phyloP scores from a whole-genome alignment of 495 filamentous ascomycete species.

The Tuber calosporum region DNA sequence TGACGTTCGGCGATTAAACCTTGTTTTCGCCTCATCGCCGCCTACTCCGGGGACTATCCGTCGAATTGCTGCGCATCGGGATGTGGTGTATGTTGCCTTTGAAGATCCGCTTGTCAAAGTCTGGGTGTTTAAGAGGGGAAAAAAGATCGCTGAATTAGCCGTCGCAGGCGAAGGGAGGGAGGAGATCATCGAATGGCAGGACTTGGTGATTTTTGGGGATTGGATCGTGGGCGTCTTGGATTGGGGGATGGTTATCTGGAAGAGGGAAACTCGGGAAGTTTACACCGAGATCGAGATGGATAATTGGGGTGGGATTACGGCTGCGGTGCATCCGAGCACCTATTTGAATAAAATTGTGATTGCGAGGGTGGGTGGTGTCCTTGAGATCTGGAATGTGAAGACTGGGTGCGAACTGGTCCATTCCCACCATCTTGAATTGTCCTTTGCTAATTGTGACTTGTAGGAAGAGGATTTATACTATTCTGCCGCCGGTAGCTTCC shows the following conservation, averaged over 20 bases:
- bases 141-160: constrained; percentile 65
- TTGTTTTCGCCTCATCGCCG: constrained; percentile 85
- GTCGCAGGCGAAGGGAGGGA: constrained; percentile 15
- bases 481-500: constrained; percentile 54
- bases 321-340: constrained; percentile 47
- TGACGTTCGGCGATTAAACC: constrained; percentile 76
- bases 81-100: constrained; percentile 81
- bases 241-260: constrained; percentile 80
- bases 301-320: constrained; percentile 24
- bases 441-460: constrained; percentile 11
- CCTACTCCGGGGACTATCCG: constrained; percentile 80
- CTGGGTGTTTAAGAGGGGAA: constrained; percentile 95
- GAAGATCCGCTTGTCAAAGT: constrained; percentile 55
- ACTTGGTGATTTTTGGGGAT: constrained; percentile 75
- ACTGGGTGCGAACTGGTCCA: constrained; percentile 50
- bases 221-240: constrained; percentile 80
- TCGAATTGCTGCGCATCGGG: constrained; percentile 79
- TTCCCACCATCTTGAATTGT: not conserved
- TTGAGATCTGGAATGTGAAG: constrained; percentile 96
- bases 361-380: constrained; percentile 73
- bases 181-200: constrained; percentile 43
- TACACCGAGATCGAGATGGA: constrained; percentile 54
- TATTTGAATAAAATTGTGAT: constrained; percentile 93
- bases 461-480: constrained; percentile 70
- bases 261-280: constrained; percentile 70